Conservation (phyloP, 331 rosid genomes). For the Acacia pycnantha region DNA sequence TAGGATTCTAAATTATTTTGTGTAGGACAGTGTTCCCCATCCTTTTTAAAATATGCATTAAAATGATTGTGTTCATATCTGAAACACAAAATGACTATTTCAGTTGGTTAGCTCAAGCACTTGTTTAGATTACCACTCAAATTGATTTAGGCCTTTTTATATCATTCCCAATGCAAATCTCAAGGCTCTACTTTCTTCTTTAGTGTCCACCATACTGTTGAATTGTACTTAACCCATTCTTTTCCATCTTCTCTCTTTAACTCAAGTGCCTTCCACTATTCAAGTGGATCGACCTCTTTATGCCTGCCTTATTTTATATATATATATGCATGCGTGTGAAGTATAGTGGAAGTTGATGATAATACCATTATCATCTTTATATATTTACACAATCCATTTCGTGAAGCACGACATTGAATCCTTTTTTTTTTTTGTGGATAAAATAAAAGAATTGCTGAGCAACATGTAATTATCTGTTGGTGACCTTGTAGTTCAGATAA, state of each 20-base stretch:
- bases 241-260: not conserved
- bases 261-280: constrained; percentile 28
- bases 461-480: not conserved
- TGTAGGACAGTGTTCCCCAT: not conserved
- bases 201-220: constrained; percentile 10
- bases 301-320: constrained; percentile 27
- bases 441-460: not conserved
- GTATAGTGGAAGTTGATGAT: constrained; percentile 36
- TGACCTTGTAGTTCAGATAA: not conserved
- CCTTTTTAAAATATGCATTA: not conserved
- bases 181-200: not conserved
- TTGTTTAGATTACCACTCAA: not conserved
- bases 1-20: not conserved
- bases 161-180: not conserved
- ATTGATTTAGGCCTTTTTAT: not conserved
- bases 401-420: not conserved
- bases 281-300: constrained; percentile 31
- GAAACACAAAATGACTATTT: not conserved
- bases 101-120: constrained; percentile 1
- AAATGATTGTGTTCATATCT: not conserved
- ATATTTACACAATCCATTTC: not conserved
- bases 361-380: not conserved
- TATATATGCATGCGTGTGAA: no score
- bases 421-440: no score
- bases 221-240: constrained; percentile 6